These are phyloP conservation scores for Arthrobotrys iridis DNA, from an alignment of 2,329 filamentous ascomycete genomes.

Conservation along the genomic window DNA sequence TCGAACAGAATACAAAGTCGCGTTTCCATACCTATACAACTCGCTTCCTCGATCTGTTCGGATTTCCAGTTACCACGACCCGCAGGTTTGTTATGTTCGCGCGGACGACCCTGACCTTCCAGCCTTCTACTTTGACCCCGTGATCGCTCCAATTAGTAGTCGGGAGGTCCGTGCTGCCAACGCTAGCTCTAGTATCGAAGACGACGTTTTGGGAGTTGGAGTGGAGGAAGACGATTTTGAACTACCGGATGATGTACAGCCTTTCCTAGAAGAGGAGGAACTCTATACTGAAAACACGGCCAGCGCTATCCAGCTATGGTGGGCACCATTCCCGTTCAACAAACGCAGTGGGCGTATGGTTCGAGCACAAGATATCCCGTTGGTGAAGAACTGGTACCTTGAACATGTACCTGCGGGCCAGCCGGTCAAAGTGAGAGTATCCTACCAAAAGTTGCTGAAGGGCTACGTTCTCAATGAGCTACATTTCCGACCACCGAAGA, in stretches of 20 bases:
- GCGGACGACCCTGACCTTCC: conserved; percentile 88
- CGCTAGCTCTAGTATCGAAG: conserved; percentile 88
- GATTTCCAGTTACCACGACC: conserved; percentile 91
- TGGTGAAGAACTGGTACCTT: conserved; percentile 98
- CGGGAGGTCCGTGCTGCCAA: conserved; percentile 94
- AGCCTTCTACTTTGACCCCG: conserved; percentile 97
- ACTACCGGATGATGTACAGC: conserved; percentile 80
- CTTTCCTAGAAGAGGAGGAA: conserved; percentile 89
- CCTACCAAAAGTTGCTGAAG: conserved; percentile 97
- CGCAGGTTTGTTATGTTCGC: conserved; percentile 89
- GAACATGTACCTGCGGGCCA: conserved; percentile 92
- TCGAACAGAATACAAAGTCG: conserved; percentile 92
- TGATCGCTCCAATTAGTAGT: conserved; percentile 96
- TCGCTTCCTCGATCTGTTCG: conserved; percentile 93
- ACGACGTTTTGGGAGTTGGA: conserved; percentile 86
- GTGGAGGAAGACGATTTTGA: conserved; percentile 87
- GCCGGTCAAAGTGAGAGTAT: conserved; percentile 96
- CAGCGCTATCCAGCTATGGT: conserved; percentile 93
- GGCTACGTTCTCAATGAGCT: conserved; percentile 95
- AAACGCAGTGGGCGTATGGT: conserved; percentile 95
- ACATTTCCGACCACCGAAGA: conserved; percentile 94
- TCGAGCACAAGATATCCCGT: conserved; percentile 91
- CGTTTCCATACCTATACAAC: conserved; percentile 95
- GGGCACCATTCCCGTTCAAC: conserved; percentile 97
- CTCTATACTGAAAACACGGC: conserved; percentile 89